Conservation (phyloP, 352 stramenopile genomes). For the Globisporangium paddicum region DNA sequence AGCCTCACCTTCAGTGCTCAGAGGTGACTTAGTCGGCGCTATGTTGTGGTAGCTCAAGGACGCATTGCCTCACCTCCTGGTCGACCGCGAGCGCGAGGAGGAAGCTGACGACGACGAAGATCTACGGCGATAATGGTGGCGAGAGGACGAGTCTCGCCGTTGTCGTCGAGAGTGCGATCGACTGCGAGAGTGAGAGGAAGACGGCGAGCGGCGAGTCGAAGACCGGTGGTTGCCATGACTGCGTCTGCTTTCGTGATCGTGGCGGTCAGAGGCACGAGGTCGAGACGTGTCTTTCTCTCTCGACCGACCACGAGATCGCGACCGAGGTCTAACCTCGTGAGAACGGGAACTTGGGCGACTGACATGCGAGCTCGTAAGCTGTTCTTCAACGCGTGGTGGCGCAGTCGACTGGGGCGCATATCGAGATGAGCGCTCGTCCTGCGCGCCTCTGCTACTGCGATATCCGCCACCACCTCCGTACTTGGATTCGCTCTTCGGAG, state of each 20-base stretch:
- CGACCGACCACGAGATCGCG: slow-evolving; percentile 2
- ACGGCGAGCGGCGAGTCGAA: slow-evolving; percentile 1
- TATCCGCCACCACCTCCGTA: slow-evolving; percentile 20
- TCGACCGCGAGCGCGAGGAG: slow-evolving; percentile 16
- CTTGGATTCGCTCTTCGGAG: slow-evolving; percentile 16
- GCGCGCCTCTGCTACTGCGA: slow-evolving; percentile 8
- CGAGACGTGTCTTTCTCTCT: slow-evolving; percentile 10
- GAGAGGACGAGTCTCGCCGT: neutral
- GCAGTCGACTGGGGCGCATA: neutral
- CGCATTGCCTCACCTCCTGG: neutral
- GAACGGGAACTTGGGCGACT: neutral
- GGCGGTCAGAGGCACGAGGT: slow-evolving; percentile 1
- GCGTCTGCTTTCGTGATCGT: slow-evolving; percentile 11
- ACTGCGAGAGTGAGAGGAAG: slow-evolving; percentile 31
- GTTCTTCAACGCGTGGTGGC: neutral
- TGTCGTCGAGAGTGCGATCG: slow-evolving; percentile 20
- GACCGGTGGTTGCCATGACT: slow-evolving; percentile 9
- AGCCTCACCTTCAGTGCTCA: too few relatives aligned
- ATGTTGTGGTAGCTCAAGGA: neutral
- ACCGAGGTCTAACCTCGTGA: neutral
- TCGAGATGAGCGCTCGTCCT: neutral
- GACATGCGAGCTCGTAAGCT: neutral
- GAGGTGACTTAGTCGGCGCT: neutral
- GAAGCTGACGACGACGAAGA: slow-evolving; percentile 12
- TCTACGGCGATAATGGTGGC: neutral